These are phyloP conservation scores for Helicosporidium sp. DNA, from an alignment of 139 green algal genomes.

Conservation along the genomic window DNA sequence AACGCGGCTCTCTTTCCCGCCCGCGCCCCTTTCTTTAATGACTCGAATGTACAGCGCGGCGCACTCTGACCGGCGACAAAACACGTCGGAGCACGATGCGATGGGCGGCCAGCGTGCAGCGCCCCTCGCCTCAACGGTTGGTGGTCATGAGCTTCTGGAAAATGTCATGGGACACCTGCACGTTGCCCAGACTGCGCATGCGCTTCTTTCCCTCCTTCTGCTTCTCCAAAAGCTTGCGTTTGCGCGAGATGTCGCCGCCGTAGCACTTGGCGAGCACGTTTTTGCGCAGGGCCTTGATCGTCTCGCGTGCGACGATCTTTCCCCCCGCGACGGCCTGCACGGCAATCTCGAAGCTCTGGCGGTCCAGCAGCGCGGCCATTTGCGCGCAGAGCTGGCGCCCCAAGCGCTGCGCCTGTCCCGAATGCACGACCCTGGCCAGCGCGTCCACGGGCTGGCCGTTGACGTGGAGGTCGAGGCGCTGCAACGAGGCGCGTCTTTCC, in stretches of 20 bases:
- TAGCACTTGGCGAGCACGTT: slow-evolving; percentile 99
- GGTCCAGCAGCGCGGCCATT: slow-evolving; percentile 21
- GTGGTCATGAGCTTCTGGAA: slow-evolving; percentile 45
- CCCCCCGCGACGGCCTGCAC: slow-evolving; percentile 47
- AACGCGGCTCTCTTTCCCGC: too few species aligned
- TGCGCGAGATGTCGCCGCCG: slow-evolving; percentile 48
- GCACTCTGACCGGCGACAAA: too few species aligned
- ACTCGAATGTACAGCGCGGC: too few species aligned
- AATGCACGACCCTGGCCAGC: slow-evolving; percentile 59
- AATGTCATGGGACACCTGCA: slow-evolving; percentile 74
- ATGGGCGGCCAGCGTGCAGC: too few species aligned
- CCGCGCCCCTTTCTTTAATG: too few species aligned
- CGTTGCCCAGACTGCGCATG: slow-evolving; percentile 61
- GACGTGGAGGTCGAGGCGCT: slow-evolving; percentile 71
- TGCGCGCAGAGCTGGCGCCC: slow-evolving; percentile 37
- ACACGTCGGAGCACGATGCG: too few species aligned
- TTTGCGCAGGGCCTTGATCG: slow-evolving; percentile 66
- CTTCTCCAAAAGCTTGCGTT: slow-evolving; percentile 99
- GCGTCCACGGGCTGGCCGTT: slow-evolving; percentile 68
- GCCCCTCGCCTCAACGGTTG: too few species aligned
- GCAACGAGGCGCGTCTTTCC: slow-evolving; percentile 43
- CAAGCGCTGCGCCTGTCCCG: slow-evolving; percentile 21
- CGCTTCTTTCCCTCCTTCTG: slow-evolving; percentile 92
- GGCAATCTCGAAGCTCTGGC: slow-evolving; percentile 60
- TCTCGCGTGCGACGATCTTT: slow-evolving; percentile 54